Percentiles rank a stretch among this genome's conserved stretches.
phyloP scores from a whole-genome alignment of 257 asterid genomes.

The Salvia miltiorrhiza region DNA sequence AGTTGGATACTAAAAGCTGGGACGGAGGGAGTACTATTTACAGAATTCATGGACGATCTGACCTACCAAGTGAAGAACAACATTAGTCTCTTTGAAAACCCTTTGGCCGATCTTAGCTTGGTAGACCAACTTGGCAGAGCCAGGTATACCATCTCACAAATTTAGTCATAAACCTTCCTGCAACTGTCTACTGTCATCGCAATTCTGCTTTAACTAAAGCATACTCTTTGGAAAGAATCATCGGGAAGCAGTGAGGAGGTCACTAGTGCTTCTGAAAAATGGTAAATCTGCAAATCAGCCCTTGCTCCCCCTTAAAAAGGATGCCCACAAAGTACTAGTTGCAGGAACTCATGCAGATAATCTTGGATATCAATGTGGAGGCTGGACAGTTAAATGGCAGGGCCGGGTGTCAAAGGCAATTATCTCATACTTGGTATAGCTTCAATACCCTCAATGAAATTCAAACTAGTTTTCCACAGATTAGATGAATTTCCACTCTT shows the following conservation, averaged over 20 bases:
- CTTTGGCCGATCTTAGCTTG: constrained; percentile 35
- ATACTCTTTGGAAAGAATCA: constrained; percentile 47
- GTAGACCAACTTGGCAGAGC: constrained; percentile 36
- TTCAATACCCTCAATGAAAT: not conserved
- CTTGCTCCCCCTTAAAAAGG: constrained; percentile 50
- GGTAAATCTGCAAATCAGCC: constrained; percentile 32
- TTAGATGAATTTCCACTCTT: not conserved
- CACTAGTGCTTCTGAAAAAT: constrained; percentile 64
- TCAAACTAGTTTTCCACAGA: not conserved
- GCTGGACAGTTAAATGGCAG: constrained; percentile 66
- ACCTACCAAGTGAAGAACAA: constrained; percentile 36
- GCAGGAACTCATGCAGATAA: constrained; percentile 58
- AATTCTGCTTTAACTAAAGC: too few species aligned
- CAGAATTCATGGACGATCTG: constrained; percentile 31
- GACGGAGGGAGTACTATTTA: too few species aligned
- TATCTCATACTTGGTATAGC: constrained; percentile 42
- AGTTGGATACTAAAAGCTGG: too few species aligned
- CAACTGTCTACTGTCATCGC: not conserved
- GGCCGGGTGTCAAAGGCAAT: constrained; percentile 53
- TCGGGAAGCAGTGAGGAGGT: constrained; percentile 57
- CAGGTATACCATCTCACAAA: constrained; percentile 21
- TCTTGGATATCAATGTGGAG: constrained; percentile 67
- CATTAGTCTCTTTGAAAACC: constrained; percentile 37
- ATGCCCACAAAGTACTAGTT: constrained; percentile 40
- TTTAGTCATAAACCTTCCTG: not conserved